Base-by-base conservation (phyloP, 352 stramenopile genomes). In the Pythium volutum region DNA sequence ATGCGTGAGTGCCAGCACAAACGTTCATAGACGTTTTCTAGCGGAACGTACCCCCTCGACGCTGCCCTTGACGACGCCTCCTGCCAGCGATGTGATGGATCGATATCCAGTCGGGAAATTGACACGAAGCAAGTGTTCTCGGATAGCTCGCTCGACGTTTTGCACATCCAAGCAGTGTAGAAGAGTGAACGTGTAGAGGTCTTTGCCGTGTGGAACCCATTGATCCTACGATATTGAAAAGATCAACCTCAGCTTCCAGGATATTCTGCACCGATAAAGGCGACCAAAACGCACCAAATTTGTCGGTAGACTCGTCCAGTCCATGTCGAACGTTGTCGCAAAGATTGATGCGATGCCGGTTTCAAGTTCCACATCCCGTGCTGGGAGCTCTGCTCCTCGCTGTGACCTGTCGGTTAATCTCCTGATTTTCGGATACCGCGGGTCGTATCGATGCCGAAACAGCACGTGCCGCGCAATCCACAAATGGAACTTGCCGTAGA, bases 401-500 rank as follows among this genome's bases (percentile, higher is more conserved):
- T 61, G 38, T 55, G 22, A 11, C 29, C 56, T 8, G 55, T 59
- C 41, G 41, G 20, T 5, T 23, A 9, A 29, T 64, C 33, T 15
- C 50, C 15, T 6, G 18, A n/a, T 18, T 36, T 50, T 23, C 16
- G 25, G 9, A 80, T 49, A 26, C 25, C 23, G 23, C 16, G 49
- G 34, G 4, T 46, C 36, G 38, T 41, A 33, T 27, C 38, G 38
- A 4, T 48, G 33, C 10, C 15, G 36, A 18, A 15, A 18, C 15
- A 43, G 64, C 3, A 86, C 70, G 49, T 90, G 77, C 0, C 84
- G 84, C 0, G 78, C 80, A 14, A 93, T 74, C 78, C 80, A 93
- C 31, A 88, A 74, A 59, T 93, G 84, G 59, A 93, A 89, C 48
- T 91, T 92, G 42, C 83, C 85, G 62, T 95, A 95, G 41, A 95